Conservation (phyloP, 495 filamentous ascomycete genomes). For the Astrothelium subdiscretum region DNA sequence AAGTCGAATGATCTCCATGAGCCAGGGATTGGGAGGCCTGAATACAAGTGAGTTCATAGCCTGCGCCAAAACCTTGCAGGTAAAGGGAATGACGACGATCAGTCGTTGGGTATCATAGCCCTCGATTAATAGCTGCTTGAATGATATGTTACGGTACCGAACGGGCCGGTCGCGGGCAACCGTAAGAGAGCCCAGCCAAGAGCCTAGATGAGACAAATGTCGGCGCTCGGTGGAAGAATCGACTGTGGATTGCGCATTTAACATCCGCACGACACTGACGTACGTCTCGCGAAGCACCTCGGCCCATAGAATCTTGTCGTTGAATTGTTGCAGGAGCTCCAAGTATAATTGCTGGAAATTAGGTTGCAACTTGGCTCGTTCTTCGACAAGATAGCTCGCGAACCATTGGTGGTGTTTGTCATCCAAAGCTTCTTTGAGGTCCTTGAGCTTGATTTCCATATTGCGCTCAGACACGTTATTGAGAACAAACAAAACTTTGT, state of each 20-base stretch:
- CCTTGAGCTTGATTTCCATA: constrained; percentile 64
- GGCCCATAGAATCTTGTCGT: constrained; percentile 63
- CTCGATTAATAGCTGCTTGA: constrained; percentile 89
- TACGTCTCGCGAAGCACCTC: constrained; percentile 94
- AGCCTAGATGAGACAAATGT: constrained; percentile 81
- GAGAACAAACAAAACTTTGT: constrained; percentile 87
- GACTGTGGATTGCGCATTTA: constrained; percentile 80
- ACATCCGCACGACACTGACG: constrained; percentile 64
- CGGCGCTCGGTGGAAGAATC: constrained; percentile 67
- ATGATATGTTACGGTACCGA: constrained; percentile 91
- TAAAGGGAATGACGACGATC: constrained; percentile 86
- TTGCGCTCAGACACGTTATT: constrained; percentile 93
- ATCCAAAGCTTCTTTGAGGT: constrained; percentile 65
- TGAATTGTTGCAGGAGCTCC: constrained; percentile 73
- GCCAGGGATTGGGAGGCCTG: constrained; percentile 89
- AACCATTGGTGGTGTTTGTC: constrained; percentile 90
- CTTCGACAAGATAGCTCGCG: constrained; percentile 86
- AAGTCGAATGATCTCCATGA: constrained; percentile 83
- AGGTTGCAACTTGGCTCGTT: constrained; percentile 89
- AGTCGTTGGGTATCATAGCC: constrained; percentile 82
- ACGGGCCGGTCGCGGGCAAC: constrained; percentile 91
- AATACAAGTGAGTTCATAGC: constrained; percentile 80
- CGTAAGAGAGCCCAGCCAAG: constrained; percentile 88
- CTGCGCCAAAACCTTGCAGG: constrained; percentile 84
- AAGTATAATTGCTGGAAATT: constrained; percentile 92